Percentiles rank a stretch among this genome's conserved stretches.
These are phyloP conservation scores for Melastoma malabathricum DNA, from an alignment of 345 rosid species.

Conservation along the genomic window DNA sequence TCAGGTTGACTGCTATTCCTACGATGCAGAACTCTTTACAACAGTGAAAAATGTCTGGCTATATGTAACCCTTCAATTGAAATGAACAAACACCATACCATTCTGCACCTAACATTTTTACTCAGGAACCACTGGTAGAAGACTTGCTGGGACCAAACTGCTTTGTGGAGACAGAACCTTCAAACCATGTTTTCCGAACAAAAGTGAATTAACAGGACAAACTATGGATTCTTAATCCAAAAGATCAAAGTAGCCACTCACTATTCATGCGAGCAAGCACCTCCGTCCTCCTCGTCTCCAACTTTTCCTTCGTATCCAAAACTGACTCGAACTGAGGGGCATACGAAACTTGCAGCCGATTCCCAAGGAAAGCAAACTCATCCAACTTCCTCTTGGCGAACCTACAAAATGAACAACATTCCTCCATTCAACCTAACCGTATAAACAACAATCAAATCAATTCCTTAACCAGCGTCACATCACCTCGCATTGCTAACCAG, in stretches of 20 bases:
- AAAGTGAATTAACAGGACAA: conserved; percentile 7
- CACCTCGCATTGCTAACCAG: conserved; percentile 66
- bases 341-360: conserved; percentile 55
- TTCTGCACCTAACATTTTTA: neutral
- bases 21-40: neutral
- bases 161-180: too few relatives aligned
- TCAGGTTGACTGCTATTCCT: conserved; percentile 11
- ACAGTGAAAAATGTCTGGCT: neutral
- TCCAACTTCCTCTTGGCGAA: conserved; percentile 89
- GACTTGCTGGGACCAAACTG: too few relatives aligned
- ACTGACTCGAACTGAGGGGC: conserved; percentile 71
- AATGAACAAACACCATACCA: neutral
- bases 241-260: conserved; percentile 13
- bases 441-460: too few relatives aligned
- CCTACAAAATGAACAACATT: conserved; percentile 14
- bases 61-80: neutral
- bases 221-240: neutral
- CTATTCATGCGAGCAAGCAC: conserved; percentile 49
- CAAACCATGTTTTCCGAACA: neutral
- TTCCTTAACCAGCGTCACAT: neutral
- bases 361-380: conserved; percentile 62
- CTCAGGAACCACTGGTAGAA: too few relatives aligned
- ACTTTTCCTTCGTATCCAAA: conserved; percentile 58
- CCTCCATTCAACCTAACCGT: too few relatives aligned
- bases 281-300: conserved; percentile 72